Base-by-base conservation (phyloP, 148 eudicot species). In the Rhododendron williamsianum region DNA sequence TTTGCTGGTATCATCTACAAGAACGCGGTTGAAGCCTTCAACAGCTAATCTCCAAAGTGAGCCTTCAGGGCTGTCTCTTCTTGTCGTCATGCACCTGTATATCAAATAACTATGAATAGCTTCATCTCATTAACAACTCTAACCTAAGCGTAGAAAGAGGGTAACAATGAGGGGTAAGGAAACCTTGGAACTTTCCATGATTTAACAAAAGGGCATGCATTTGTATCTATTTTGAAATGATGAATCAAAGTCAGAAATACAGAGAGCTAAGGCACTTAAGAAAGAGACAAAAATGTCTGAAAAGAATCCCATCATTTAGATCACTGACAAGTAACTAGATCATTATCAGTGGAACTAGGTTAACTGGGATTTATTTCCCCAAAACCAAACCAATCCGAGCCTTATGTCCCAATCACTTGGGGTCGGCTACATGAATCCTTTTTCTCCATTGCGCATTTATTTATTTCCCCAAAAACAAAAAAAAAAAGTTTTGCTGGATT, bases 31-130 rank as follows among this genome's bases (percentile, higher is more conserved):
- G 88, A 97, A 97, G 45, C 98, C 94, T 86, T 95, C 95, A 85
- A 97, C 95, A 81, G 98, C 98, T 83, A 91, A 81, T 90, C 95
- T 93, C 99, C 99, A 97, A 81, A 97, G 93, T 77, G 91, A 87
- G 36, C 98, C 93, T 82, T 95, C 99, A 87, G 98, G 98, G 86
- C 80, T 88, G 80, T 97, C 99, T 89, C 99, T 93, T 93, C 99
- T 93, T 86, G 96, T 97, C 52, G 93, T 97, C 99, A 95, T 97
- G 86, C 95, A 97, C 91, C 99, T 97, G 88, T 13, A 91, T 36
- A 54, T 10, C 30, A 43, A 43, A 18, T 58, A 71, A 58, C 25
- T 15, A 23, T 33, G 46, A 38, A 11, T 35, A 56, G 36, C 23
- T 84, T 49, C 73, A 45, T 80, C 63, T 52, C 13, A 85, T 69